Base-by-base conservation (phyloP, 2,329 filamentous ascomycete species). In the Apiospora arundinis region DNA sequence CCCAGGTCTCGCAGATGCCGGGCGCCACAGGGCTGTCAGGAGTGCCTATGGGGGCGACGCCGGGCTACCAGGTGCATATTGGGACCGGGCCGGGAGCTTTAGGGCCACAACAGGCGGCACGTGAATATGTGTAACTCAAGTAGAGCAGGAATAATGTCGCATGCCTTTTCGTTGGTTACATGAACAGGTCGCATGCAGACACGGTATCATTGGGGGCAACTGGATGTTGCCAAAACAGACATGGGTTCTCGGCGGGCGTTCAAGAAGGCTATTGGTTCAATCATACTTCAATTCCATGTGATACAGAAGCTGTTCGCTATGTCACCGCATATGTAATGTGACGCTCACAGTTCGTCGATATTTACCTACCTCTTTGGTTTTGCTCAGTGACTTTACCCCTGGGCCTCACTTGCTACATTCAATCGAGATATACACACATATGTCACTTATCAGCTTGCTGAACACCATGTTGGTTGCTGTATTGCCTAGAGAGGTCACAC, bases 91-190 rank as follows among this genome's bases (percentile, higher is more conserved):
- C 66, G 8, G 44, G 21, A 3, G 23, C 46, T 0, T 12, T 72
- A 37, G 71, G 71, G 4, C 45, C 69, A 7, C 71, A 69, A 48
- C 71, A 71, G 28, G 14, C 46, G 23, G 60, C 46, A 18, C 49
- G 69, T 18, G 71, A 72, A 32, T 72, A 71, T 49, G 70, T 72
- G 21, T 72, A 63, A 63, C 56, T 45, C 14, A 8, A 14, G 16
- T 11, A 12, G 5, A 63, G 37, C 3, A 18, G 8, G 56, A 40
- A 40, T 21, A 23, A 63, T 63, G 56, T 1, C 32, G 56, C 56
- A 12, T n/a, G 56, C 56, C 56, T 63, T 63, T 63, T 40, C 16
- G 56, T 40, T 63, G 32, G 56, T 63, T 9, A 63, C 56, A 40
- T 40, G 32, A 63, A 32, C 32, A 40, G 28, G 25, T 23, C n/a